Evolutionary conservation across 306 rosid species (phyloP), one percentile per base, ranked within the genome.

Genomic region (Phaseolus lunatus): DNA sequence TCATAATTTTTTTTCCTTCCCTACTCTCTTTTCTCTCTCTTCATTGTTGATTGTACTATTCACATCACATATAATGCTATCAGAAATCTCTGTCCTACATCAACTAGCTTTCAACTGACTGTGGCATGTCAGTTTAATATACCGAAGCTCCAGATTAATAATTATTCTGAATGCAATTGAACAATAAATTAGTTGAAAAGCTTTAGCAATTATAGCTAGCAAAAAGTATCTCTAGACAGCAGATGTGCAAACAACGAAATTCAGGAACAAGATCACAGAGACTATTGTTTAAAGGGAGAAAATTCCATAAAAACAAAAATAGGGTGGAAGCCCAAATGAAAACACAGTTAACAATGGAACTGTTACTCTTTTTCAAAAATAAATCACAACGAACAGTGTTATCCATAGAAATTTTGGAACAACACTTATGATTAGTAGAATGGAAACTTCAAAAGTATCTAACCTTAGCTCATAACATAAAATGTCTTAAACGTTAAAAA

Each of bases 41-140:
- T 37, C 43, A 37, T 37, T 7, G 43, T 41, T 52, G 33, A 72
- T 8, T 37, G 56, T 22, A 35, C 24, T 72, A 33, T 72, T 35
- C 37, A 72, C 9, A 54, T 20, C 23, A 72, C 10, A 54, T 54
- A 11, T 14, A 2, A 20, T 12, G 66, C 35, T 20, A 35, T 23
- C 67, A 72, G 53, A 72, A 70, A 43, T 15, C 64, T 70, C 11
- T 58, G 19, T 59, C 61, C 59, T 26, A 74, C 70, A 61, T 26
- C 70, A 43, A 57, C 78, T 16, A 58, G 69, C 19, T 16, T 39
- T n/a, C 29, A 20, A 15, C 78, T 57, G 20, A 50, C 65, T 31
- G 49, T 50, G 65, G 20, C 73, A 18, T 22, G 50, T 16, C 61
- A 47, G 72, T 76, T 47, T 49, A 57, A 41, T 43, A 64, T 24